Evolutionary conservation across 176 grass and related monocot genomes (phyloP), one percentile per base, ranked within the genome.

Genomic region (Cenchrus purpureus): DNA sequence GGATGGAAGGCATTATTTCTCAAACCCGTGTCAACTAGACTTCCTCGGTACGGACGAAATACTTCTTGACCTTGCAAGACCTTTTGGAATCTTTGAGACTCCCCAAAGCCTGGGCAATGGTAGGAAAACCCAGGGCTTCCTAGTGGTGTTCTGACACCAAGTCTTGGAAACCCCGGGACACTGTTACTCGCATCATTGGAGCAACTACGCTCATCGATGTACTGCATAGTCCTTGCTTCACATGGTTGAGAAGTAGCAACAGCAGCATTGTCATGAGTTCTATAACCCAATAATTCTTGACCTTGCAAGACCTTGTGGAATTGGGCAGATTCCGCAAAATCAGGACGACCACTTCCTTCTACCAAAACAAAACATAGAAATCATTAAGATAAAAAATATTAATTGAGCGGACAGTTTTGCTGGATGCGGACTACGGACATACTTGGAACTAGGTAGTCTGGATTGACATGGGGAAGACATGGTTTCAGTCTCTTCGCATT

Each of bases 51-150:
- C 19, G 88, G 83, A 70, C 85, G 85, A 81, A 87, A 86, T 31
- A 99, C 78, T 99, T 99, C 97, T 99, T 99, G 97, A 99, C 97
- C 97, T 99, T 99, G 97, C 97, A 99, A 99, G 97, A 96, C 97
- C 93, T 94, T 98, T 82, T 91, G 97, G 90, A 96, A 95, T 88
- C 97, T 84, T 44, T 83, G 43, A 88, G 92, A 98, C 85, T 98
- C 95, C 71, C 87, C 86, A 85, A 98, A 98, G 91, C 91, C 92
- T 76, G 89, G 84, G 80, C 93, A 88, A 84, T 90, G 87, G 90
- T 88, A 88, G 71, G 83, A 25, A 58, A 86, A 89, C 52, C 89
- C 48, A 73, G 73, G 69, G 79, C 32, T 84, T 79, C 89, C 92
- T 72, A 88, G 65, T 70, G 89, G 82, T 82, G 87, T 46, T 86